Conservation (phyloP, 257 asterid species). For the Nicotiana tabacum region DNA sequence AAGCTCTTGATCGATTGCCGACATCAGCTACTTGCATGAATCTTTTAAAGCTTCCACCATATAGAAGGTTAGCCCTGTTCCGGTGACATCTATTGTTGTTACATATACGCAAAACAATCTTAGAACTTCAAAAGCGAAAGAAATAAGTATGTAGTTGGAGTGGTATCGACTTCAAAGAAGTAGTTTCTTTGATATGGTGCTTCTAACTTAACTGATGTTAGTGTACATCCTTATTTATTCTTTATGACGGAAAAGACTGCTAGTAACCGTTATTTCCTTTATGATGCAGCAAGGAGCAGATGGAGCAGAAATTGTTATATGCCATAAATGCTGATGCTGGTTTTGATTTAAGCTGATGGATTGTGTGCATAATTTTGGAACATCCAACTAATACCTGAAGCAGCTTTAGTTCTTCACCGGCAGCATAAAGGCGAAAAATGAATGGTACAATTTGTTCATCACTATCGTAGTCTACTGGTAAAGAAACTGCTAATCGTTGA, state of each 20-base stretch:
- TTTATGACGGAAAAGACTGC: background rate
- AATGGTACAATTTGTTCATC: background rate
- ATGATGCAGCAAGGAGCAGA: slow-evolving; percentile 70
- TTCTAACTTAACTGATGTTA: background rate
- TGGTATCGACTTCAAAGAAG: background rate
- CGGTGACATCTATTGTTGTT: background rate
- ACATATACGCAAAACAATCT: background rate
- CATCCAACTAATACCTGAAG: background rate
- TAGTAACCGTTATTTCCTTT: background rate
- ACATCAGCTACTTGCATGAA: slow-evolving; percentile 99
- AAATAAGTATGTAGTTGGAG: background rate
- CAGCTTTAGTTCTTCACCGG: background rate
- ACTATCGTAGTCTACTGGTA: background rate
- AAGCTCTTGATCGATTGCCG: slow-evolving; percentile 82
- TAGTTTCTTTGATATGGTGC: background rate
- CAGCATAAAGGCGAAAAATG: background rate
- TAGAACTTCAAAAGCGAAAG: background rate
- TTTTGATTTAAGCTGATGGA: slow-evolving; percentile 78
- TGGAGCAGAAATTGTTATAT: slow-evolving; percentile 82
- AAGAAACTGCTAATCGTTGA: background rate
- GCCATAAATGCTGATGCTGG: slow-evolving; percentile 95
- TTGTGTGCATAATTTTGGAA: background rate
- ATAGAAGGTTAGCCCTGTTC: slow-evolving; percentile 60
- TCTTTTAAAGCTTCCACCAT: slow-evolving; percentile 95
- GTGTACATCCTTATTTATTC: background rate